Evolutionary conservation across 805 yeast genomes (phyloP), one percentile per base, ranked within the genome.

Genomic region (Candida silvicultrix): DNA sequence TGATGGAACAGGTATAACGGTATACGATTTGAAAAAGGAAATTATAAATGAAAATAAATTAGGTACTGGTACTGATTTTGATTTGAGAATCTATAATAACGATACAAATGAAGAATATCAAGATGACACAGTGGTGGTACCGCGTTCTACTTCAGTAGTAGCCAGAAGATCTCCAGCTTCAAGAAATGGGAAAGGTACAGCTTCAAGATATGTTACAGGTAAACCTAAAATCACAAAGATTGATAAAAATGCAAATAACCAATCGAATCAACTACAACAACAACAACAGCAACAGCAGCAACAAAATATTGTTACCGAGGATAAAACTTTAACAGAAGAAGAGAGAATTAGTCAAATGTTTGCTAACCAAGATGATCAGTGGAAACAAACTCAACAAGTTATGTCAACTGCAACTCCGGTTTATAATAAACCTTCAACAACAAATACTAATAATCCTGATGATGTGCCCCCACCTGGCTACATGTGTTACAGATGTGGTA

Each of bases 1-100:
- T 60, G 99, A 94, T 63, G 99, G 99, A 19, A 92, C 99, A 0
- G 97, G 98, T 25, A 80, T 94, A 38, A 88, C 96, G 2, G 96
- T 90, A 1, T 94, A 92, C 67, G 99, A 94, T 60, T 69, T 94
- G 49, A 94, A 94, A 66, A 81, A 92, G 50, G 98, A 94, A 55
- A 89, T 94, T 43, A 85, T 94, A 38, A 65, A 75, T 18, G 87
- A 81, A 36, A 92, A 90, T 64, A 85, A 81, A 55, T 71, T 94
- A 15, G 89, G 90, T 6, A 83, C 81, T 49, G 95, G 96, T 1
- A 77, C 83, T 2, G 96, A 88, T 59, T 89, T 90, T 57, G 94
- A 88, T 60, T 68, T 94, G 36, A 67, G 77, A 40, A 58, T 94
- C 16, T 85, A 77, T 60, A 85, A 83, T 56, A 83, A 85, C 4